Conservation (phyloP, 768 basidiomycete genomes). For the Amanita pseudoporphyria region DNA sequence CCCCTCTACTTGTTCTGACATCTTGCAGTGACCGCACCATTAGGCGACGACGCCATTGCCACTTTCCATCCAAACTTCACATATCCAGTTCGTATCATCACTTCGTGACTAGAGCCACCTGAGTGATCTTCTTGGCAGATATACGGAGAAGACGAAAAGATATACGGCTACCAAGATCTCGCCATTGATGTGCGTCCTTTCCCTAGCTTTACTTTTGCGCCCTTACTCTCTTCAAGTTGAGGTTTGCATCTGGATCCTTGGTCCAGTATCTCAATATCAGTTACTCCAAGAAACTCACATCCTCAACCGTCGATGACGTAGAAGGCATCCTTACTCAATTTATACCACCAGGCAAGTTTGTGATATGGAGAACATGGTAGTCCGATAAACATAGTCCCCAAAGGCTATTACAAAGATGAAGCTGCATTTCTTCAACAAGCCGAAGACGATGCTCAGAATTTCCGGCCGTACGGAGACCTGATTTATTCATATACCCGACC, state of each 20-base stretch:
- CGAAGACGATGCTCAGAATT: constrained; percentile 66
- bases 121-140: constrained; percentile 38
- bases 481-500: constrained; percentile 72
- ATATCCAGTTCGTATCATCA: constrained; percentile 63
- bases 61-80: constrained; percentile 85
- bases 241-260: constrained; percentile 84
- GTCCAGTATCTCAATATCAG: constrained; percentile 62
- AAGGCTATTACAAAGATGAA: constrained; percentile 67
- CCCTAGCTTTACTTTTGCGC: background rate
- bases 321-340: constrained; percentile 67
- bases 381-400: background rate
- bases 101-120: background rate
- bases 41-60: constrained; percentile 27
- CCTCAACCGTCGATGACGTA: constrained; percentile 78
- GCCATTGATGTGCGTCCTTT: constrained; percentile 59
- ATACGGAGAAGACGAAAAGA: constrained; percentile 92
- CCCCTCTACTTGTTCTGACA: constrained; percentile 18
- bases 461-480: constrained; percentile 68
- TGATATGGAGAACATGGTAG: background rate
- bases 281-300: constrained; percentile 57
- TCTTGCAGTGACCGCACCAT: constrained; percentile 40
- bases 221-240: constrained; percentile 38
- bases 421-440: constrained; percentile 58
- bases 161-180: constrained; percentile 88
- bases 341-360: constrained; percentile 59